Evolutionary conservation across 148 eudicot genomes (phyloP).

Genomic region (Vaccinium macrocarpon): DNA sequence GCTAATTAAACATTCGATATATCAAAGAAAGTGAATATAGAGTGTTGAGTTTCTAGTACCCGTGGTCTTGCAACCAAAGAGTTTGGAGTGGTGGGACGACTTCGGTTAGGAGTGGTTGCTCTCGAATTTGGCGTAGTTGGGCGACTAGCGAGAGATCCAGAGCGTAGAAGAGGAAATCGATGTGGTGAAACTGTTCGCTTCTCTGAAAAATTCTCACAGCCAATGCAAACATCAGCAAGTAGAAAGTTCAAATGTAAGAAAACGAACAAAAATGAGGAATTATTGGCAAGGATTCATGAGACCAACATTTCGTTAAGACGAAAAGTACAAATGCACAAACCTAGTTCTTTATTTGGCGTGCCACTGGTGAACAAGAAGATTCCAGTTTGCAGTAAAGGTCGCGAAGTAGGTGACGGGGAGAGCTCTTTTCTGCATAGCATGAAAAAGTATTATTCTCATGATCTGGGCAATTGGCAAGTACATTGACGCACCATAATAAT

Average conservation of each 20-base stretch:
- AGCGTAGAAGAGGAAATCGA: conserved; percentile 68
- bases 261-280: background rate
- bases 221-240: background rate
- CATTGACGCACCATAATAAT: background rate
- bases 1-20: background rate
- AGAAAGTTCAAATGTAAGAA: background rate
- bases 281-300: background rate
- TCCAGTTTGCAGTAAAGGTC: conserved; percentile 43
- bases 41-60: conserved; percentile 28
- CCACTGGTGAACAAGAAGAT: conserved; percentile 47
- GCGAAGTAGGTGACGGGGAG: conserved; percentile 65
- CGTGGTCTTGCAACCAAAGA: conserved; percentile 43
- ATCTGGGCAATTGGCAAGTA: background rate
- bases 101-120: conserved; percentile 41
- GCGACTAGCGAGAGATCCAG: conserved; percentile 74
- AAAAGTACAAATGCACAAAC: conserved; percentile 31
- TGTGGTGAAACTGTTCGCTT: conserved; percentile 77
- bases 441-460: background rate
- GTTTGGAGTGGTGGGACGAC: conserved; percentile 47
- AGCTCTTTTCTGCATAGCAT: conserved; percentile 52
- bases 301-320: background rate
- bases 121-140: conserved; percentile 35
- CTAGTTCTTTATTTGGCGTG: conserved; percentile 55
- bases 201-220: conserved; percentile 31
- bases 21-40: background rate